These are phyloP conservation scores for Neurospora sp. DNA, from an alignment of 2,329 filamentous ascomycete genomes.

Conservation along the genomic window DNA sequence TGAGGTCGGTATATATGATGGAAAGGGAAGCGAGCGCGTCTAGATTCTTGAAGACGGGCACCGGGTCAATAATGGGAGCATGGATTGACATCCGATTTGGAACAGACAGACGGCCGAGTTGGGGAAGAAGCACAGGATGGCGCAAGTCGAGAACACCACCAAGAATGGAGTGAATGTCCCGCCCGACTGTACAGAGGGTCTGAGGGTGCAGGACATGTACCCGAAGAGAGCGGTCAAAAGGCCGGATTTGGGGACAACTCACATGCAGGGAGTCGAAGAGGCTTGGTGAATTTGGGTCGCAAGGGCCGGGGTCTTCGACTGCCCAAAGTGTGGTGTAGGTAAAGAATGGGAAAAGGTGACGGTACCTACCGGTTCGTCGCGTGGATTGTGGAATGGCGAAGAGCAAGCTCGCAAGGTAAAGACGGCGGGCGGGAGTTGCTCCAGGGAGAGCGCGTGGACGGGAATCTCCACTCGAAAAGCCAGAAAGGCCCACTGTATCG, in stretches of 20 bases:
- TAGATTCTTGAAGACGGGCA: neutral
- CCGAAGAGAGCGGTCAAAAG: conserved; percentile 14
- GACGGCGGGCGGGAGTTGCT: neutral
- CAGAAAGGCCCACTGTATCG: neutral
- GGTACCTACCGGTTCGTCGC: neutral
- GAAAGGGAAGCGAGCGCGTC: neutral
- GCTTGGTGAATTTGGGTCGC: conserved; percentile 2
- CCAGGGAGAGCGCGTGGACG: neutral
- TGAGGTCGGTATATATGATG: neutral
- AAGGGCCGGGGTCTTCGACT: neutral
- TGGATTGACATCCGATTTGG: neutral
- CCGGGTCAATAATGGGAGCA: neutral
- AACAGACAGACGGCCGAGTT: neutral
- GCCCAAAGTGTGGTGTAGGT: neutral
- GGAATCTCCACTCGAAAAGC: neutral
- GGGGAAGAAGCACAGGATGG: neutral
- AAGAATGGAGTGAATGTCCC: neutral
- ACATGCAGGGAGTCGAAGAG: conserved; percentile 6
- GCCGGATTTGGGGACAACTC: conserved; percentile 2
- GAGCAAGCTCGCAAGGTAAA: neutral
- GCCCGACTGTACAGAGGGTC: neutral
- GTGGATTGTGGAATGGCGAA: neutral
- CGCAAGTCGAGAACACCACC: neutral
- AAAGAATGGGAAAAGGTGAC: neutral
- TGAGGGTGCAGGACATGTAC: conserved; percentile 6